Percentiles rank a stretch among this genome's conserved stretches.
Evolutionary conservation across 371 early-diverging fungal species (phyloP).

Genomic region (Umbelopsis sp.): DNA sequence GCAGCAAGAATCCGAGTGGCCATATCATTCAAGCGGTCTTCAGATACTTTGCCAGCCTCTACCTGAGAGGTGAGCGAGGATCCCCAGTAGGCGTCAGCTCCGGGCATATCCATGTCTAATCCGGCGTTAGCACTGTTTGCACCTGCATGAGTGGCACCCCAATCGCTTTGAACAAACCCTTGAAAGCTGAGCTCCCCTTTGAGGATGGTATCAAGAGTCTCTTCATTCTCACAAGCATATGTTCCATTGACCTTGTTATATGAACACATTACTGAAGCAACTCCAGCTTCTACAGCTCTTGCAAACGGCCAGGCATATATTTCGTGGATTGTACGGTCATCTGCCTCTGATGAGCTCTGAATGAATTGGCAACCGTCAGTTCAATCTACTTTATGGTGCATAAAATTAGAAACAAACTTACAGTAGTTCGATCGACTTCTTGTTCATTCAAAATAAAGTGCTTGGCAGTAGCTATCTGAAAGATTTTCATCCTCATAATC

Average conservation of each 20-base stretch:
- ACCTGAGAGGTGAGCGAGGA: slow-evolving; percentile 2
- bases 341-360: slow-evolving; percentile 24
- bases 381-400: background rate
- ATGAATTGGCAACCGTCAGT: background rate
- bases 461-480: slow-evolving; percentile 45
- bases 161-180: slow-evolving; percentile 1
- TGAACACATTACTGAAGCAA: slow-evolving; percentile 41
- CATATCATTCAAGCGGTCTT: slow-evolving; percentile 11
- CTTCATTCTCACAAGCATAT: slow-evolving; percentile 35
- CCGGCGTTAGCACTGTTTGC: slow-evolving; percentile 32
- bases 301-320: slow-evolving; percentile 46
- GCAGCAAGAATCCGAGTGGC: slow-evolving; percentile 18
- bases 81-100: slow-evolving; percentile 23
- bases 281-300: slow-evolving; percentile 37
- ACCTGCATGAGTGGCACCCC: slow-evolving; percentile 1
- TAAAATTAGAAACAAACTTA: background rate
- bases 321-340: slow-evolving; percentile 46
- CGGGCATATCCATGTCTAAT: slow-evolving; percentile 51
- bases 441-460: slow-evolving; percentile 47
- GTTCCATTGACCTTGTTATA: slow-evolving; percentile 40
- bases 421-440: slow-evolving; percentile 23
- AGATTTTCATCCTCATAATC: background rate
- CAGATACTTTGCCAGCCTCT: slow-evolving; percentile 2
- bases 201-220: slow-evolving; percentile 29
- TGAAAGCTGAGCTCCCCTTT: slow-evolving; percentile 37